Percentiles rank a stretch among this genome's conserved stretches.
Conservation (phyloP, 176 grass and related monocot species). For the Oryza meyeriana region DNA sequence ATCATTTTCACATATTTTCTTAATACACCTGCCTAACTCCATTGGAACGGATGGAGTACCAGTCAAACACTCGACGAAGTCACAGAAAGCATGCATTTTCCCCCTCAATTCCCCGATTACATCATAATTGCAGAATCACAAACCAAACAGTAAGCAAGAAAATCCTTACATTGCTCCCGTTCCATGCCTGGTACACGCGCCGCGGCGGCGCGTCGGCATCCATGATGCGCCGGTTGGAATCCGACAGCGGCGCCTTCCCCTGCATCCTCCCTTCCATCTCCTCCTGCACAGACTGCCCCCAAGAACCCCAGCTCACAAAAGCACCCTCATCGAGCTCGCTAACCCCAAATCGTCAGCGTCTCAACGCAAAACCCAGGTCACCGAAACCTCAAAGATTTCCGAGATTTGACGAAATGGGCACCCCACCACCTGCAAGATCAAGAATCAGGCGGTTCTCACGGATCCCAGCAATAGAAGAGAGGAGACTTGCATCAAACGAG, state of each 20-base stretch:
- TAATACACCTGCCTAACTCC: no score
- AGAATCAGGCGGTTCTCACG: constrained; percentile 16
- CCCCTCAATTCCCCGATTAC: not conserved
- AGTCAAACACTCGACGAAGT: not conserved
- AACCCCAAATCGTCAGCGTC: not conserved
- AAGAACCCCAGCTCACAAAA: constrained; percentile 18
- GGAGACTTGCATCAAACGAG: not conserved
- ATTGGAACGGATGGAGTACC: no score
- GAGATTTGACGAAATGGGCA: not conserved
- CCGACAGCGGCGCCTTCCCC: constrained; percentile 45
- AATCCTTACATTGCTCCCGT: constrained; percentile 64
- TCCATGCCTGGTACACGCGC: constrained; percentile 73
- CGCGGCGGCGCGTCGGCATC: constrained; percentile 41
- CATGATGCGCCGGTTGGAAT: constrained; percentile 68
- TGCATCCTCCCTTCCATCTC: constrained; percentile 46
- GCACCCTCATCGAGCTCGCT: not conserved
- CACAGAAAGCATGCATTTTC: not conserved
- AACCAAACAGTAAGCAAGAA: constrained; percentile 6
- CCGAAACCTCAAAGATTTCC: not conserved
- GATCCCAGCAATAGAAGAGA: constrained; percentile 31
- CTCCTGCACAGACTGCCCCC: not conserved
- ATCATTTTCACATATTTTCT: no score
- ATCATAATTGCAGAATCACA: constrained; percentile 19
- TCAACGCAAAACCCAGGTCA: not conserved
- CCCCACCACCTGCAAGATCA: constrained; percentile 21